Evolutionary conservation across 192 early-diverging fungal genomes (phyloP).

Genomic region (Spizellomyces punctatus): DNA sequence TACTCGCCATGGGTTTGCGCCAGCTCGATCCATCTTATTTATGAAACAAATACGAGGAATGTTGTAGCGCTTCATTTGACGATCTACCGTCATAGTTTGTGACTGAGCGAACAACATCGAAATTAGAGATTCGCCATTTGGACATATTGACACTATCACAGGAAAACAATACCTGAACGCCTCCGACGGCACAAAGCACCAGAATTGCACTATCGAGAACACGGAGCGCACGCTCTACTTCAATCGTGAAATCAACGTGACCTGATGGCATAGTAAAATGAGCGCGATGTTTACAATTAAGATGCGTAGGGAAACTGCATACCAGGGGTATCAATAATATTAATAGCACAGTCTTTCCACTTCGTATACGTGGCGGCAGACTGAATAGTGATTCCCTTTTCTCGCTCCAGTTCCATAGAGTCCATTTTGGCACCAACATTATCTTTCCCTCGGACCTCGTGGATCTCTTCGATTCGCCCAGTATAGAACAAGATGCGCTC

Average conservation of each 20-base stretch:
- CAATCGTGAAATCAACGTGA: constrained; percentile 97
- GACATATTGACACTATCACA: constrained; percentile 34
- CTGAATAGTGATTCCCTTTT: constrained; percentile 98
- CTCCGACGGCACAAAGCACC: constrained; percentile 92
- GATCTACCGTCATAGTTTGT: constrained; percentile 85
- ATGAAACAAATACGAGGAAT: constrained; percentile 91
- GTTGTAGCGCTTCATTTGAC: constrained; percentile 80
- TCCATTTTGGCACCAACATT: constrained; percentile 99
- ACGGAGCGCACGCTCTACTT: constrained; percentile 89
- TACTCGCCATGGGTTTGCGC: constrained; percentile 68
- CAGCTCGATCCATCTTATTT: constrained; percentile 94
- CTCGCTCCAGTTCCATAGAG: constrained; percentile 97
- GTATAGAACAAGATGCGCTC: constrained; percentile 98
- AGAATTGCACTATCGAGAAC: constrained; percentile 94
- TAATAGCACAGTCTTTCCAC: constrained; percentile 71
- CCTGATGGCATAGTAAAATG: constrained; percentile 21
- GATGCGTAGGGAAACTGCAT: constrained; percentile 2
- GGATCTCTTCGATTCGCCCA: constrained; percentile 86
- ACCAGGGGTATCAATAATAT: constrained; percentile 95
- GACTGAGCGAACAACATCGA: constrained; percentile 54
- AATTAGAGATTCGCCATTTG: neutral
- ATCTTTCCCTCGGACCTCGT: constrained; percentile 78
- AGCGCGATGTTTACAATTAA: neutral
- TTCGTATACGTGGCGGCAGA: constrained; percentile 88
- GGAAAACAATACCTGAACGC: constrained; percentile 58